Percentiles rank a stretch among this genome's conserved stretches.
Conservation (phyloP, 176 grass and related monocot genomes). For the Carex myosuroides region DNA sequence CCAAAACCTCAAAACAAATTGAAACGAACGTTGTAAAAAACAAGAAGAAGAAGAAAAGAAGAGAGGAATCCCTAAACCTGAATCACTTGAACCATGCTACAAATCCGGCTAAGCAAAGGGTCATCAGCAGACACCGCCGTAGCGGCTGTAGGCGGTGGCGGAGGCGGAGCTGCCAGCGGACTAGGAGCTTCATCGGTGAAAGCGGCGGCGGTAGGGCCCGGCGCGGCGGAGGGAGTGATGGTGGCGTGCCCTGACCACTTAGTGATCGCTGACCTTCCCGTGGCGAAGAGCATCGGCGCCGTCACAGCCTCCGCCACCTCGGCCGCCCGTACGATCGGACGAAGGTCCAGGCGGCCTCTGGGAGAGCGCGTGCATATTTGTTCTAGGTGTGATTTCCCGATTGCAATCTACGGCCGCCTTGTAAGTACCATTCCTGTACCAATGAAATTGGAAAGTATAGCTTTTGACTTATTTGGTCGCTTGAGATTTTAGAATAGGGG, state of each 20-base stretch:
- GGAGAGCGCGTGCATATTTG: constrained; percentile 87
- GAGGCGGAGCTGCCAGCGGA: constrained; percentile 16
- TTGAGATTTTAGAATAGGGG: not conserved
- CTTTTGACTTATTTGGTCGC: not conserved
- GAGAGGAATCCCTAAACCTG: not conserved
- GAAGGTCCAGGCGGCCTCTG: constrained; percentile 62
- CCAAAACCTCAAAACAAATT: constrained; percentile 10
- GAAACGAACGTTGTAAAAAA: not conserved
- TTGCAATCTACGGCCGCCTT: constrained; percentile 80
- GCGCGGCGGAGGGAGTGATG: constrained; percentile 42
- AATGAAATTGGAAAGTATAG: not conserved
- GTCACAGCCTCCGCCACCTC: constrained; percentile 54
- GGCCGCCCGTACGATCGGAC: constrained; percentile 50
- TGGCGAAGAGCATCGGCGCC: constrained; percentile 72
- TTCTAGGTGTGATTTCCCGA: constrained; percentile 70
- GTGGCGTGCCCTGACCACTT: constrained; percentile 85
- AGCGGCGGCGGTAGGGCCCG: constrained; percentile 20
- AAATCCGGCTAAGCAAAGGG: constrained; percentile 71
- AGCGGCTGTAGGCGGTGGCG: constrained; percentile 23
- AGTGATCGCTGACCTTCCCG: constrained; percentile 66
- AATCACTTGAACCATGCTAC: constrained; percentile 49
- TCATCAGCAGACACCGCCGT: constrained; percentile 45
- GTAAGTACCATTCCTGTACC: constrained; percentile 23
- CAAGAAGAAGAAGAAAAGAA: not conserved
- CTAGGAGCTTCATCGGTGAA: constrained; percentile 19